These are phyloP conservation scores for Aspergillus terreus DNA, from an alignment of 2,329 filamentous ascomycete species.

Conservation along the genomic window DNA sequence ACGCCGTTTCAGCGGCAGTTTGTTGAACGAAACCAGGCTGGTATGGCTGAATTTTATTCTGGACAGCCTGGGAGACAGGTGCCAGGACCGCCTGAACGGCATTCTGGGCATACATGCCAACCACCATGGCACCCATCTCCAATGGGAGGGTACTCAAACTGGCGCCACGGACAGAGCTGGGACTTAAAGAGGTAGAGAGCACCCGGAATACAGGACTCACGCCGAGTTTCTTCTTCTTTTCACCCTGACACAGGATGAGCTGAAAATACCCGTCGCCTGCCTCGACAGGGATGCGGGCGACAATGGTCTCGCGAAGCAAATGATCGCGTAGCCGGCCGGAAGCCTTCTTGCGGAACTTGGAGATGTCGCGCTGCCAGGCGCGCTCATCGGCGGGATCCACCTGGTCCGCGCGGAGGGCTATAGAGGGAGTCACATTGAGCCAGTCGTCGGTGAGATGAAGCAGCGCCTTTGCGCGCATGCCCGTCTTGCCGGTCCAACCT, in stretches of 20 bases:
- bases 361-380: conserved; percentile 65
- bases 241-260: conserved; percentile 59
- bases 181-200: conserved; percentile 61
- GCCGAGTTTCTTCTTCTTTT: conserved; percentile 60
- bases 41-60: conserved; percentile 24
- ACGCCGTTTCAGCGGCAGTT: conserved; percentile 30
- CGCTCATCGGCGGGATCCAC: conserved; percentile 58
- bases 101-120: conserved; percentile 42
- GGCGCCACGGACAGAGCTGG: conserved; percentile 61
- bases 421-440: conserved; percentile 64
- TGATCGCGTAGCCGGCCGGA: conserved; percentile 48
- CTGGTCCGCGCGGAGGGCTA: conserved; percentile 46
- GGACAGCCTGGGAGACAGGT: conserved; percentile 22
- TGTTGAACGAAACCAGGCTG: conserved; percentile 27
- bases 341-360: conserved; percentile 58
- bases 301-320: conserved; percentile 57
- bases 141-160: conserved; percentile 63
- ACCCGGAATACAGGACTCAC: conserved; percentile 65
- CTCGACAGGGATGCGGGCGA: conserved; percentile 61
- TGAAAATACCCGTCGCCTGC: conserved; percentile 67
- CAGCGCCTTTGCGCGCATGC: conserved; percentile 63
- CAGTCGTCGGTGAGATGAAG: conserved; percentile 58
- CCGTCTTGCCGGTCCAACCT: conserved; percentile 65
- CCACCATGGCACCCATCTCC: conserved; percentile 54
- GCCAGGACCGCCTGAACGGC: conserved; percentile 21